phyloP scores from a whole-genome alignment of 352 stramenopile genomes.

The Detonula confervacea region DNA sequence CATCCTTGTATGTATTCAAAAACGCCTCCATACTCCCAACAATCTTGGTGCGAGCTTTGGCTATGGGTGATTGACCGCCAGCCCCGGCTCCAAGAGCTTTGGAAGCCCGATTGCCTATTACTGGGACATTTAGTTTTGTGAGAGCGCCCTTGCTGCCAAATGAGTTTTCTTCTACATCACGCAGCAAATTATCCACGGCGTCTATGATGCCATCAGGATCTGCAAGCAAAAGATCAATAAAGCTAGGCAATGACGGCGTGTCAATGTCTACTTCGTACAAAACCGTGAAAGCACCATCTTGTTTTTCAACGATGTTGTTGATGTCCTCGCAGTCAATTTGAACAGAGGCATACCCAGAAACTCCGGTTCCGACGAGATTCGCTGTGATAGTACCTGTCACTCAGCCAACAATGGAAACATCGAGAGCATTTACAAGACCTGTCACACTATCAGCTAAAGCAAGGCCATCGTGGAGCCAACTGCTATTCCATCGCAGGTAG shows the following conservation, averaged over 20 bases:
- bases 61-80: too few species aligned
- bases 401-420: background rate
- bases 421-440: too few species aligned
- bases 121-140: constrained; percentile 36
- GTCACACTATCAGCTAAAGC: background rate
- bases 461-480: constrained; percentile 15
- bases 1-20: constrained; percentile 23
- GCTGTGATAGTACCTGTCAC: constrained; percentile 13
- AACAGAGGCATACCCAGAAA: constrained; percentile 17
- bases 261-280: constrained; percentile 7
- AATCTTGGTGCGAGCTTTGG: constrained; percentile 23
- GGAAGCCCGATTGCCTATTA: too few species aligned
- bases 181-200: constrained; percentile 36
- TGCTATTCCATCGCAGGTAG: constrained; percentile 11
- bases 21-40: constrained; percentile 28
- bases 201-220: constrained; percentile 38
- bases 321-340: constrained; percentile 12
- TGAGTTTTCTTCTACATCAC: constrained; percentile 17
- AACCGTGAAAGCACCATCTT: constrained; percentile 11
- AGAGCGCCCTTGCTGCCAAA: constrained; percentile 38
- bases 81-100: too few species aligned
- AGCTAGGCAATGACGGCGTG: background rate
- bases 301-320: constrained; percentile 17
- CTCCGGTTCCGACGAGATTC: constrained; percentile 5
- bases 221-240: constrained; percentile 22